These are phyloP conservation scores for Usnea hakonensis DNA, from an alignment of 495 filamentous ascomycete genomes.

Conservation along the genomic window DNA sequence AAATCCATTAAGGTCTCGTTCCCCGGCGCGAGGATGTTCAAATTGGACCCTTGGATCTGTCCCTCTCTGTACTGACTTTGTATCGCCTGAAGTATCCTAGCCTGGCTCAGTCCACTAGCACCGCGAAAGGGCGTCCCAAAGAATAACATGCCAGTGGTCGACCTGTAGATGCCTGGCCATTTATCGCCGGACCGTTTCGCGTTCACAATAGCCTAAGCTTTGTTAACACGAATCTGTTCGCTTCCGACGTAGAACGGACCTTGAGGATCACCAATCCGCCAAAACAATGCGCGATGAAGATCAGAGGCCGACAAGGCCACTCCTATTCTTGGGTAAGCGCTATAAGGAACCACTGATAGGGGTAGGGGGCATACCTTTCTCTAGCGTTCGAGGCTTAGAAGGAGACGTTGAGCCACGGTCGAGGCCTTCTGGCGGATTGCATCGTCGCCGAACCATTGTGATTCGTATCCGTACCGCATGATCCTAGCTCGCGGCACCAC, in stretches of 20 bases:
- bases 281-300: conserved; percentile 6
- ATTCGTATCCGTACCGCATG: conserved; percentile 27
- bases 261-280: neutral
- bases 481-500: conserved; percentile 22
- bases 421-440: conserved; percentile 17
- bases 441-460: conserved; percentile 19
- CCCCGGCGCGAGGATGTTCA: neutral
- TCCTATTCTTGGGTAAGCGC: neutral
- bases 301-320: neutral
- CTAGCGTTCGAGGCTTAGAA: neutral
- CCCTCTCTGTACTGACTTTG: conserved; percentile 1
- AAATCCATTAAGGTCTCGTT: conserved; percentile 1
- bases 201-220: neutral
- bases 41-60: neutral
- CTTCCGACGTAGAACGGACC: neutral
- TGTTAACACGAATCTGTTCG: neutral
- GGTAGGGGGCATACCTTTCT: neutral
- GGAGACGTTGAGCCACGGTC: conserved; percentile 13
- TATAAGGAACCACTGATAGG: neutral
- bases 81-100: neutral
- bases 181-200: neutral
- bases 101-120: neutral
- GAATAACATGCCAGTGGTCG: neutral
- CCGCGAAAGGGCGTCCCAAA: conserved; percentile 4
- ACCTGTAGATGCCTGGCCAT: neutral